Evolutionary conservation across 1,284 basidiomycete species (phyloP), one percentile per base, ranked within the genome.

Genomic region (Ustanciosporium gigantosporum): DNA sequence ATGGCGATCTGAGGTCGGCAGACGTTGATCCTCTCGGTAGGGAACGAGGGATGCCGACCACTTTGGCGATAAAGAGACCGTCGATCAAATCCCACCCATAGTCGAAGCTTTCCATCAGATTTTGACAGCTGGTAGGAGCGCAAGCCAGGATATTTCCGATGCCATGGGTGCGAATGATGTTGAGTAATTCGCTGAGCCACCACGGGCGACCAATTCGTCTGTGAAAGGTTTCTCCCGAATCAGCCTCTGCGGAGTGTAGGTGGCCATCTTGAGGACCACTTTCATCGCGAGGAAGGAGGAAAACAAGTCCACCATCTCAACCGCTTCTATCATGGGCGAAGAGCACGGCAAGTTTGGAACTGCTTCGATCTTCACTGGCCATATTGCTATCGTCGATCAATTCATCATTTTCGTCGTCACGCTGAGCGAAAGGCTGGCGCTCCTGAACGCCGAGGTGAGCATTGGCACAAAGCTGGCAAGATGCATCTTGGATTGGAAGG

Each of bases 1-100:
- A 94, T 92, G 35, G 89, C 87, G n/a, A 91, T 95, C 1, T 92
- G 91, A 11, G 93, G 93, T n/a, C 93, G 86, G 67, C 90, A 90
- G 60, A 97, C 88, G 66, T 98, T 98, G 81, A 93, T 73, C 20
- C 71, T 52, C 40, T 73, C 71, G 27, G n/a, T n/a, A 66, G 57
- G 1, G 44, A 37, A 0, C 53, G 86, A 31, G 95, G 83, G 55
- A 93, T 88, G 62, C 86, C 83, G 20, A 94, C 89, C 32, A 95
- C 73, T 70, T 83, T 84, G 66, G 84, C 82, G 49, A 92, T 88
- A 77, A 94, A 90, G 13, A 78, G 77, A 41, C 85, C 82, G 61
- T 86, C 84, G 13, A 93, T 83, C 21, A 81, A 82, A 2, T 85
- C 82, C 89, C 89, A 91, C 34, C 89, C 69, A 11, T 70, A 56